Conservation (phyloP, 2,329 filamentous ascomycete genomes). For the Cladophialophora psammophila region DNA sequence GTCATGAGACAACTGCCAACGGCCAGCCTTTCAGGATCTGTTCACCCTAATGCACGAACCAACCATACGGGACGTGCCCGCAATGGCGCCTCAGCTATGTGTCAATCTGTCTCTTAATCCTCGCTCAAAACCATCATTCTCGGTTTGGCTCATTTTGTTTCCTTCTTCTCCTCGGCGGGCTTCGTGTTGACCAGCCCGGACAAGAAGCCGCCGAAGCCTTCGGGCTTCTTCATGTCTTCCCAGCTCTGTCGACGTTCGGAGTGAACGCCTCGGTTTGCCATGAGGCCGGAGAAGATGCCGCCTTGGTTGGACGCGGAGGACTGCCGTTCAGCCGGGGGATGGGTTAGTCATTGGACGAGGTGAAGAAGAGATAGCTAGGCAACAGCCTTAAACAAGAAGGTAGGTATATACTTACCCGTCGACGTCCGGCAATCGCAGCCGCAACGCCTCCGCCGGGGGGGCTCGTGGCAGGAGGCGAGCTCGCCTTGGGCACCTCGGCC, state of each 20-base stretch:
- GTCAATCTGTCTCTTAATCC: conserved; percentile 6
- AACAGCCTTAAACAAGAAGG: too few species aligned
- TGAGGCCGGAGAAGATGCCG: conserved; percentile 36
- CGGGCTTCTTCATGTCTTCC: conserved; percentile 33
- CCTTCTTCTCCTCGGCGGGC: conserved; percentile 34
- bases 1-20: neutral
- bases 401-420: conserved; percentile 28
- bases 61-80: neutral
- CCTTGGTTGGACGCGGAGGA: conserved; percentile 35
- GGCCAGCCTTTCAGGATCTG: neutral
- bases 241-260: conserved; percentile 31
- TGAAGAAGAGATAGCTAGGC: neutral
- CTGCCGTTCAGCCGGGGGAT: conserved; percentile 11
- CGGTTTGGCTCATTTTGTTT: neutral
- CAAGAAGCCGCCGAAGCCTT: conserved; percentile 29
- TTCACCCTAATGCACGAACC: neutral
- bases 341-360: neutral
- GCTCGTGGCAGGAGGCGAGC: conserved; percentile 76
- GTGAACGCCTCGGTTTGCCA: conserved; percentile 29
- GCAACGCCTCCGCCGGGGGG: conserved; percentile 79
- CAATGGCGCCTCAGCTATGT: neutral
- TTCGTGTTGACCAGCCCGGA: conserved; percentile 27
- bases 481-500: conserved; percentile 57
- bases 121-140: neutral
- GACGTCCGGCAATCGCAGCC: conserved; percentile 32